Conservation (phyloP, 1,284 basidiomycete species). For the Cryptococcus depauperatus region DNA sequence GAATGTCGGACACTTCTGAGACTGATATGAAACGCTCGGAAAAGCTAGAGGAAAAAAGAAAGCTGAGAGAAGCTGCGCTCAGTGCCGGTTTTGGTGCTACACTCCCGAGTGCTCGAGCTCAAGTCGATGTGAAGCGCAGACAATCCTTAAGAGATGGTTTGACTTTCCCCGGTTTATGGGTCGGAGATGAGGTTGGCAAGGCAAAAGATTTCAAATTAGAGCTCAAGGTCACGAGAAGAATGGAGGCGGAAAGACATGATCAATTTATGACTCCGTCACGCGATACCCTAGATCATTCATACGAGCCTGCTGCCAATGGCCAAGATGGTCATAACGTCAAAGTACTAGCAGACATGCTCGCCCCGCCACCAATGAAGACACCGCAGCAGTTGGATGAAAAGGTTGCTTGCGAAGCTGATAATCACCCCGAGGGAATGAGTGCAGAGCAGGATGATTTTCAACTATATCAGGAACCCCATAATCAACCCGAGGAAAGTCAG, state of each 20-base stretch:
- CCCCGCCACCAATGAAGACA: slow-evolving; percentile 5
- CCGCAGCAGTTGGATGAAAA: slow-evolving; percentile 13
- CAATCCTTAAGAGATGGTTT: slow-evolving; percentile 25
- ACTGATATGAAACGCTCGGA: slow-evolving; percentile 5
- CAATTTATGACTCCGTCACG: not conserved
- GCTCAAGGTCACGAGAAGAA: slow-evolving; percentile 17
- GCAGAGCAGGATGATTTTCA: not conserved
- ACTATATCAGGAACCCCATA: not conserved
- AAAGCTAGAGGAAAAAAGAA: slow-evolving; percentile 10
- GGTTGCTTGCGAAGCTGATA: not conserved
- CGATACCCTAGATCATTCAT: not conserved
- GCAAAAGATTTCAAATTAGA: slow-evolving; percentile 34
- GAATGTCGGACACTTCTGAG: not conserved
- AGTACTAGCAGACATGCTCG: slow-evolving; percentile 10
- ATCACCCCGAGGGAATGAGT: not conserved
- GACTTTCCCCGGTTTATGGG: slow-evolving; percentile 33
- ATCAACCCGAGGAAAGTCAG: not conserved
- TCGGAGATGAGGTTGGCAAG: slow-evolving; percentile 28
- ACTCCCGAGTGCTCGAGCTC: slow-evolving; percentile 20
- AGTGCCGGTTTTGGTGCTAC: slow-evolving; percentile 30
- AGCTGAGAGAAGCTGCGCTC: slow-evolving; percentile 22
- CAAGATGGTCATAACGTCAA: not conserved
- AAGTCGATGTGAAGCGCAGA: slow-evolving; percentile 15
- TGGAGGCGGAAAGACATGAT: no score
- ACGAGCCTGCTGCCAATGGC: not conserved